Evolutionary conservation across 2,329 filamentous ascomycete genomes (phyloP).

Genomic region (Diplodia sapinea): DNA sequence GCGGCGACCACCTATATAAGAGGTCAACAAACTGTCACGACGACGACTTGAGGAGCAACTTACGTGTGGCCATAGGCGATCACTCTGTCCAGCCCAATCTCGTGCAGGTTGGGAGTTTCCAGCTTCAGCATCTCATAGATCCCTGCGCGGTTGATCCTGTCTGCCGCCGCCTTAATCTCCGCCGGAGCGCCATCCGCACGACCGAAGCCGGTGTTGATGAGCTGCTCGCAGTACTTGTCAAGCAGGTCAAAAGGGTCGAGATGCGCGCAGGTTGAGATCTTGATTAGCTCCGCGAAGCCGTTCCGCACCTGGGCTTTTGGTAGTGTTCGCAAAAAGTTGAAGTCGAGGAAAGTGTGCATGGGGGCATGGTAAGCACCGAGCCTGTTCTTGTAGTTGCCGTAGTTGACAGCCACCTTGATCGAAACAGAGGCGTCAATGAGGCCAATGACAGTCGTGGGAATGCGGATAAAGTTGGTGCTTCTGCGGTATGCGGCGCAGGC

Average conservation of each 20-base stretch:
- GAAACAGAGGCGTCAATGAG: conserved; percentile 77
- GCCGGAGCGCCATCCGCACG: conserved; percentile 61
- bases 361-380: conserved; percentile 76
- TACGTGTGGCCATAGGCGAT: conserved; percentile 76
- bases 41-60: conserved; percentile 39
- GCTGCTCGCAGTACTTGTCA: conserved; percentile 70
- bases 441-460: conserved; percentile 76
- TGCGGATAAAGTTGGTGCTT: conserved; percentile 75
- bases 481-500: conserved; percentile 74
- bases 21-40: conserved; percentile 6
- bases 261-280: conserved; percentile 75
- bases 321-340: conserved; percentile 71
- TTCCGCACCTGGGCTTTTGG: conserved; percentile 73
- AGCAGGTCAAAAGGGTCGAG: conserved; percentile 69
- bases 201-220: conserved; percentile 70
- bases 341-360: conserved; percentile 74
- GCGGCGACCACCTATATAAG: conserved; percentile 66
- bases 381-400: conserved; percentile 76
- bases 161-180: conserved; percentile 66
- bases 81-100: conserved; percentile 73
- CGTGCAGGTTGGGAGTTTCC: conserved; percentile 74
- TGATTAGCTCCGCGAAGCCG: conserved; percentile 76
- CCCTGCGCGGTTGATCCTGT: conserved; percentile 70
- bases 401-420: conserved; percentile 81
- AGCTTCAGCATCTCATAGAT: conserved; percentile 76